These are phyloP conservation scores for Populus pruinosa DNA, from an alignment of 345 rosid genomes.

Conservation along the genomic window DNA sequence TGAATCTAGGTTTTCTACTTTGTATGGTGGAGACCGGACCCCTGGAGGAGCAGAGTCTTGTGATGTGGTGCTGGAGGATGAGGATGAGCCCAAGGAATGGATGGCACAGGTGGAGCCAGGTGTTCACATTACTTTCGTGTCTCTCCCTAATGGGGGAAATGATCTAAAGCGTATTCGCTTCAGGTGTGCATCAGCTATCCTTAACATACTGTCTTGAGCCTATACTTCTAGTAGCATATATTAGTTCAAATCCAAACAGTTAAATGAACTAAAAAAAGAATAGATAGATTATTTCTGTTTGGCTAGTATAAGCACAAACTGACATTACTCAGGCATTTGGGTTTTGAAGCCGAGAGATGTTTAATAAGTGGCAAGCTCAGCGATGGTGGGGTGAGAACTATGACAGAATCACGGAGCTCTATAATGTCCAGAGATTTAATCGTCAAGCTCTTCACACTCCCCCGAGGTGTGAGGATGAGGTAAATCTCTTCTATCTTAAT, in stretches of 20 bases:
- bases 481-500: conserved; percentile 18
- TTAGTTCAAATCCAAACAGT: neutral
- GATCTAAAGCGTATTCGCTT: conserved; percentile 93
- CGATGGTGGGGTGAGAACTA: conserved; percentile 98
- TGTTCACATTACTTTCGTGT: conserved; percentile 87
- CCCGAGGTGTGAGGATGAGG: conserved; percentile 88
- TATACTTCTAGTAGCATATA: no score
- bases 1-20: conserved; percentile 48
- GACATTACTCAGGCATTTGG: conserved; percentile 21
- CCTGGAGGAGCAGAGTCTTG: conserved; percentile 55
- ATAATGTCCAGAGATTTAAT: conserved; percentile 93
- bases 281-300: neutral
- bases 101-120: conserved; percentile 99
- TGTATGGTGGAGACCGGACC: conserved; percentile 48
- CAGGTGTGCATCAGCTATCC: conserved; percentile 45
- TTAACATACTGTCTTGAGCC: neutral
- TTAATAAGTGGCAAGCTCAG: conserved; percentile 96
- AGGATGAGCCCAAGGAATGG: conserved; percentile 90
- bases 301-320: conserved; percentile 9
- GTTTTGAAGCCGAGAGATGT: conserved; percentile 85
- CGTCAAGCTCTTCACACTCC: conserved; percentile 93
- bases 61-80: conserved; percentile 74
- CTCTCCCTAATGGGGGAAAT: conserved; percentile 89
- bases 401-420: conserved; percentile 92
- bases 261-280: neutral